Evolutionary conservation across 2,329 filamentous ascomycete genomes (phyloP), one percentile per base, ranked within the genome.

Genomic region (Aspergillus oerlinghausenensis): DNA sequence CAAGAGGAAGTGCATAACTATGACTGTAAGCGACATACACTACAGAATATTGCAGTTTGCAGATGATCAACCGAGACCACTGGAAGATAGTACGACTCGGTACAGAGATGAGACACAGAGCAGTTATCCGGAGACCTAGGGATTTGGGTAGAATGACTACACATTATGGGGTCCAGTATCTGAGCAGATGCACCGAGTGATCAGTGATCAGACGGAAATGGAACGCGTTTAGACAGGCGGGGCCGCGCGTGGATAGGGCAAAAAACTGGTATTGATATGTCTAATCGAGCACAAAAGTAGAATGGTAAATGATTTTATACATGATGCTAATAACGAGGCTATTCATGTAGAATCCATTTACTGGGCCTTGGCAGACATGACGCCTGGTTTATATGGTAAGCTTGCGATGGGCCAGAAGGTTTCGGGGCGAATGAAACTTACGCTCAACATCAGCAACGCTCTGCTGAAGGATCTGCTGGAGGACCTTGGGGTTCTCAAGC

Each of bases 401-500:
- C 54, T 50, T 54, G 52, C 14, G 21, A 25, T 21, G 5, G n/a
- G 23, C 38, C 25, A 7, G 7, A 17, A 10, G 40, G 3, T 3
- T 19, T 17, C 5, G 11, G 1, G 7, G 28, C 35, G 38, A 25
- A n/a, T 4, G 42, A 28, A 8, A 75, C 85, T 76, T 83, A 97
- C 92, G 93, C 87, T 99, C 94, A 74, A 99, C 88, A 78, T 99
- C 94, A 64, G 88, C 80, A 72, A 99, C 85, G 77, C 92, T 96
- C 85, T 99, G 94, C 82, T 94, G 89, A 69, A 99, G 87, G 72
- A 99, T 97, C 82, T 97, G 92, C 84, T 97, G 91, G 70, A 99
- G 87, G 66, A 88, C 84, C 86, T 92, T 97, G 77, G 95, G 94
- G 85, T 89, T 97, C 85, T 97, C 90, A 58, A 99, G 87, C 84